Evolutionary conservation across 371 early-diverging fungal species (phyloP).

Genomic region (Rhizopus arrhizus): DNA sequence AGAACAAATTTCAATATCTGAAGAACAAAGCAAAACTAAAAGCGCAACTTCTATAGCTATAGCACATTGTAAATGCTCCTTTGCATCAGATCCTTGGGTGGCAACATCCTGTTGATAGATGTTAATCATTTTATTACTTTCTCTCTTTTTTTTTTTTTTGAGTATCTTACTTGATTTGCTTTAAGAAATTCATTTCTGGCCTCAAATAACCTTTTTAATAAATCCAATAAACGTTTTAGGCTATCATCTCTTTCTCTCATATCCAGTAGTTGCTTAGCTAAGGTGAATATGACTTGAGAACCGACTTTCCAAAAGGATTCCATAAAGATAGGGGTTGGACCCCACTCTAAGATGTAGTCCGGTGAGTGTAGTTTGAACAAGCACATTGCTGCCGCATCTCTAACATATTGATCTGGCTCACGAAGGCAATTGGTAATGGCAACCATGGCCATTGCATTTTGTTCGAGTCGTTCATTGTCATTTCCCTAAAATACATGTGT

Average conservation of each 20-base stretch:
- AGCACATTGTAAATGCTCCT: slow-evolving; percentile 69
- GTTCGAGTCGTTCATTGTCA: slow-evolving; percentile 53
- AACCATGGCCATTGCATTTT: slow-evolving; percentile 64
- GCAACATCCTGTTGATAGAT: slow-evolving; percentile 41
- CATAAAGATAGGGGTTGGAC: slow-evolving; percentile 58
- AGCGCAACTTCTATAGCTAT: slow-evolving; percentile 80
- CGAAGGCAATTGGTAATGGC: slow-evolving; percentile 72
- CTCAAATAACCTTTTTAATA: slow-evolving; percentile 63
- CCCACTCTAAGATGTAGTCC: slow-evolving; percentile 66
- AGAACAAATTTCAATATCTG: slow-evolving; percentile 74
- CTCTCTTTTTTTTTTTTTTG: no score
- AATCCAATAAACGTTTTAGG: slow-evolving; percentile 56
- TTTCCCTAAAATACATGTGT: slow-evolving; percentile 33
- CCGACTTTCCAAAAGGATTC: slow-evolving; percentile 72
- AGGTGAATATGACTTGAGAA: slow-evolving; percentile 56
- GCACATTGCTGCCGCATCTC: slow-evolving; percentile 72
- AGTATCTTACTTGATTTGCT: slow-evolving; percentile 36
- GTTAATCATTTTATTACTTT: background rate
- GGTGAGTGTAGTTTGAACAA: slow-evolving; percentile 66
- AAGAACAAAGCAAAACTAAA: slow-evolving; percentile 73
- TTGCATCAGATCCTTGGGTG: slow-evolving; percentile 56
- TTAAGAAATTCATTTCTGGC: slow-evolving; percentile 66
- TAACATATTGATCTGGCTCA: slow-evolving; percentile 63
- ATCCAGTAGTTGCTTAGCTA: slow-evolving; percentile 62
- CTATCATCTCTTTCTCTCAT: slow-evolving; percentile 57